Base-by-base conservation (phyloP, 495 filamentous ascomycete genomes). In the Penicillium daleae region DNA sequence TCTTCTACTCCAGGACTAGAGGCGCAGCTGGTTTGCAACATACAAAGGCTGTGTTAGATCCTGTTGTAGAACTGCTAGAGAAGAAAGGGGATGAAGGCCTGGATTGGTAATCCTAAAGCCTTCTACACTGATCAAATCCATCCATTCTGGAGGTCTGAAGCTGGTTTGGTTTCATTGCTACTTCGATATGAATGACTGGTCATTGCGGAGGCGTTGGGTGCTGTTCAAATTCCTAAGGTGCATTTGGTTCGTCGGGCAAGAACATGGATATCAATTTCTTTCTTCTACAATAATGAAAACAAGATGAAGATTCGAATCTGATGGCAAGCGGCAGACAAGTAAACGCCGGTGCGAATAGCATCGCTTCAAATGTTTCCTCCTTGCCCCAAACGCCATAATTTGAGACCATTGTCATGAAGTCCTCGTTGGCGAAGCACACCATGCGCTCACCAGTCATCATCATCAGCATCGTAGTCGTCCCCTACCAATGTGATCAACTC, bases 1-100 rank as follows among this genome's bases (percentile, higher is more conserved):
- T 97, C 3, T 97, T 95, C 67, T 99, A 97, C 72, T 89, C 90
- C 2, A 78, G 96, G 55, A 86, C 90, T 12, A 90, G 89, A 75
- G 89, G 93, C 75, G 71, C 74, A 59, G 82, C 88, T 12, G 76
- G 82, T 72, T 80, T 90, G 64, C 80, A 78, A 58, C 85, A 80
- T 62, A 83, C 88, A 65, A 87, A 70, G 75, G 74, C 72, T 26
- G 76, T 84, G 31, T 72, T 85, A 32, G 84, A 80, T 67, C 86
- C 85, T 29, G 80, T 87, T 4, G 74, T 90, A 10, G 72, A 78
- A 65, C 70, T 82, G 57, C 73, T 93, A 60, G 79, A 83, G 59
- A 78, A 82, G 46, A 73, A 72, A 48, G 76, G 70, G 5, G 72
- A 77, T 46, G 74, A 68, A 44, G 72, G 40, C 7, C 63, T 82